Percentiles rank a stretch among this genome's conserved stretches.
These are phyloP conservation scores for Cyclotella choctawhatcheeana DNA, from an alignment of 108 stramenopile genomes.

Conservation along the genomic window DNA sequence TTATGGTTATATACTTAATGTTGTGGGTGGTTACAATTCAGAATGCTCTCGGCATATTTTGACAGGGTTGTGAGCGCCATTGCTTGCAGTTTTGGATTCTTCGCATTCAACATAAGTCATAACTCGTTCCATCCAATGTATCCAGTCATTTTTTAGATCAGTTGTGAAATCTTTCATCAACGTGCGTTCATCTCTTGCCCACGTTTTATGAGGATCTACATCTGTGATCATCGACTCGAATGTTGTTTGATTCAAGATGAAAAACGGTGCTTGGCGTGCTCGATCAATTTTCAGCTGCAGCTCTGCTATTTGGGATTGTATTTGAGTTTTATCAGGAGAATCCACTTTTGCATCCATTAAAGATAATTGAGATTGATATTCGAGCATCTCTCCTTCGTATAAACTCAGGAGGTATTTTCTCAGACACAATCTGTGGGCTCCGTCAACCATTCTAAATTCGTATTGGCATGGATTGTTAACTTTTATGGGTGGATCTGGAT, in stretches of 20 bases:
- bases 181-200: constrained; percentile 20
- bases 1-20: no score
- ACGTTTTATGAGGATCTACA: constrained; percentile 26
- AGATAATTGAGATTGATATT: constrained; percentile 16
- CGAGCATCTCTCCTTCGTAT: constrained; percentile 23
- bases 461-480: constrained; percentile 43
- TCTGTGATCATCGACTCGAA: constrained; percentile 32
- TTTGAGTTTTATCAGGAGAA: constrained; percentile 1
- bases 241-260: constrained; percentile 32
- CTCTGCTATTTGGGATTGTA: constrained; percentile 4
- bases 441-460: constrained; percentile 46
- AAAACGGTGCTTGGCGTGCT: background rate
- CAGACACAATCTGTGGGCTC: constrained; percentile 44
- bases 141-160: constrained; percentile 23
- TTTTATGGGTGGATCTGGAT: constrained; percentile 20
- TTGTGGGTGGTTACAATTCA: background rate
- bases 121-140: constrained; percentile 33
- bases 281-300: constrained; percentile 10
- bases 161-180: constrained; percentile 20
- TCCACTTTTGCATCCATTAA: background rate
- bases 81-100: no score
- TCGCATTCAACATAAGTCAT: constrained; percentile 13
- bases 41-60: background rate
- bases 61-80: background rate
- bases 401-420: constrained; percentile 32